Conservation (phyloP, 176 grass and related monocot species). For the Oryza australiensis region DNA sequence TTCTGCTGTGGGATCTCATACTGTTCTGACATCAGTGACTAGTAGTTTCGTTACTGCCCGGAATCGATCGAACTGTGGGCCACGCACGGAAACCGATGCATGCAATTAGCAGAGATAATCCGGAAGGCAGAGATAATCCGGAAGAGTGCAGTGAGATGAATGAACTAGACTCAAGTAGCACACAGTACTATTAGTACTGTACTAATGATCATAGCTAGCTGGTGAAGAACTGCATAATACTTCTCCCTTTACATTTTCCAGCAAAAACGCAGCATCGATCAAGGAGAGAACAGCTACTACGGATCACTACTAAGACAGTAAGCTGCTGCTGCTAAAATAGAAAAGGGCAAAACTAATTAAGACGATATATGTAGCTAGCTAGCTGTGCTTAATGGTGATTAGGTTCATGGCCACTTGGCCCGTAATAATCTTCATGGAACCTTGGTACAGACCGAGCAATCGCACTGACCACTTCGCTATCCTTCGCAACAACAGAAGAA, state of each 20-base stretch:
- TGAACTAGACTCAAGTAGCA: conserved; percentile 35
- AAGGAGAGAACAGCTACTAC: not conserved
- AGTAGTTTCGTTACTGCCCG: conserved; percentile 8
- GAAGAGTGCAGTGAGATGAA: not conserved
- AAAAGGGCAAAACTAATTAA: not conserved
- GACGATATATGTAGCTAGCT: not conserved
- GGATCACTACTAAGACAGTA: not conserved
- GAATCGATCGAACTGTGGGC: conserved; percentile 18
- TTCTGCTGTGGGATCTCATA: conserved; percentile 5
- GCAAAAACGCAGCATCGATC: conserved; percentile 1
- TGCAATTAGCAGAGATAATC: conserved; percentile 16
- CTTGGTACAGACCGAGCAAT: conserved; percentile 19
- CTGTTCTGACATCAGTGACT: conserved; percentile 1
- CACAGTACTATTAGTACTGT: too few species aligned
- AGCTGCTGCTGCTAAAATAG: not conserved
- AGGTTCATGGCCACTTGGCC: conserved; percentile 46
- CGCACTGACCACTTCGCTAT: conserved; percentile 40
- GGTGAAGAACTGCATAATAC: conserved; percentile 7
- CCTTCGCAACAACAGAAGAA: conserved; percentile 34
- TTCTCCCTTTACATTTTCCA: conserved; percentile 41
- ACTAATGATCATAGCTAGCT: not conserved
- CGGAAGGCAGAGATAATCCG: not conserved
- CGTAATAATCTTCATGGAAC: conserved; percentile 78
- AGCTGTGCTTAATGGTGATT: conserved; percentile 53
- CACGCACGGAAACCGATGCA: conserved; percentile 13